These are phyloP conservation scores for Epithemia pelagica DNA, from an alignment of 108 stramenopile species.

Conservation along the genomic window DNA sequence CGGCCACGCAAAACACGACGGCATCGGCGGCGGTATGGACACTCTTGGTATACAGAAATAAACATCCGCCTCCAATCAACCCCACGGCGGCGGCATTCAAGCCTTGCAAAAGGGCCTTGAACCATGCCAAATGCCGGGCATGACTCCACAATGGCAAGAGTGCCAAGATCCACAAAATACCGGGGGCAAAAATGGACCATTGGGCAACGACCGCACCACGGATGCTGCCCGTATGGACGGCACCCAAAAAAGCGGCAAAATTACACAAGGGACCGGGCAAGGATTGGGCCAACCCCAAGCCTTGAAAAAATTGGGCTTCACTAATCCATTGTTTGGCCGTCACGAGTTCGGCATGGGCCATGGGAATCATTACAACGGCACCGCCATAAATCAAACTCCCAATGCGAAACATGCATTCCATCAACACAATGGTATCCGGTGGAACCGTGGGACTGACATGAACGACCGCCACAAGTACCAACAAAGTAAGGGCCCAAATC, in stretches of 20 bases:
- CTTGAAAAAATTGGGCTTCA: slow-evolving; percentile 46
- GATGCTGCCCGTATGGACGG: slow-evolving; percentile 67
- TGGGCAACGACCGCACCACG: slow-evolving; percentile 75
- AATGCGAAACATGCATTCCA: slow-evolving; percentile 69
- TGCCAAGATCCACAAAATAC: slow-evolving; percentile 85
- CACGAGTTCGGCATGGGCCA: slow-evolving; percentile 83
- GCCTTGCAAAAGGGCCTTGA: slow-evolving; percentile 69
- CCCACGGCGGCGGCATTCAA: slow-evolving; percentile 80
- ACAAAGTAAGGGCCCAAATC: slow-evolving; percentile 50
- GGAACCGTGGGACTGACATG: slow-evolving; percentile 29
- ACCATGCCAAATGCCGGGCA: slow-evolving; percentile 57
- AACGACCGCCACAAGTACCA: slow-evolving; percentile 37
- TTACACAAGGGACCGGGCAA: slow-evolving; percentile 83
- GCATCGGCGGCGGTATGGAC: slow-evolving; percentile 60
- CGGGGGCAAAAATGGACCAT: slow-evolving; percentile 80
- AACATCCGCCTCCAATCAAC: slow-evolving; percentile 72
- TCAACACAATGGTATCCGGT: slow-evolving; percentile 58
- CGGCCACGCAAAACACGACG: slow-evolving; percentile 65
- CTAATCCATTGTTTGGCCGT: slow-evolving; percentile 72
- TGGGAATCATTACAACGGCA: slow-evolving; percentile 85
- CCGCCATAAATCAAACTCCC: slow-evolving; percentile 89
- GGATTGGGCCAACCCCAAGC: slow-evolving; percentile 63
- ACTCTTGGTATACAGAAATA: slow-evolving; percentile 59
- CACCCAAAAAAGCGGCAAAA: slow-evolving; percentile 83
- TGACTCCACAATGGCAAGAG: slow-evolving; percentile 85